Conservation (phyloP, 306 rosid species). For the Alnus glutinosa region DNA sequence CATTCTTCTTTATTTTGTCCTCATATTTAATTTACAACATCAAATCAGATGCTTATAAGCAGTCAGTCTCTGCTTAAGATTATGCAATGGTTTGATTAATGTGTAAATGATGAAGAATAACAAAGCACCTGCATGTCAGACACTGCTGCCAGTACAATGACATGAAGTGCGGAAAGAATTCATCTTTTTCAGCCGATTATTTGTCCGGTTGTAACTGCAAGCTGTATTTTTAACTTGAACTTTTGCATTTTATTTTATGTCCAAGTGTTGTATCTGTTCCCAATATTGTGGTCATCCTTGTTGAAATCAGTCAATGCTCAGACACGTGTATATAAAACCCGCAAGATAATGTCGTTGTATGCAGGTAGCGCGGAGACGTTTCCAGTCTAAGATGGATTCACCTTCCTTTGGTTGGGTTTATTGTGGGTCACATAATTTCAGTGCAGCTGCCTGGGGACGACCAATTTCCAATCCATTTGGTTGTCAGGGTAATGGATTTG, state of each 20-base stretch:
- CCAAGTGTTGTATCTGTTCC: neutral
- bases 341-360: constrained; percentile 8
- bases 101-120: neutral
- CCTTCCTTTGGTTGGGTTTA: constrained; percentile 76
- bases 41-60: neutral
- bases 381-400: constrained; percentile 48
- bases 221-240: neutral
- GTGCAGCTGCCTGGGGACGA: constrained; percentile 91
- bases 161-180: neutral
- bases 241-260: neutral
- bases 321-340: neutral
- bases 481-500: constrained; percentile 33
- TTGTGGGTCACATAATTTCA: constrained; percentile 84
- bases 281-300: neutral
- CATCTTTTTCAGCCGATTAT: neutral
- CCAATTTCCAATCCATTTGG: constrained; percentile 48
- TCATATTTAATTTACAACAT: neutral
- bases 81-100: neutral
- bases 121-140: neutral
- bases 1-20: neutral
- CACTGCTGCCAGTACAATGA: neutral
- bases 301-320: neutral
- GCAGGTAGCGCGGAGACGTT: constrained; percentile 72
- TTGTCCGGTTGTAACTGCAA: neutral
- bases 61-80: neutral